Evolutionary conservation across 2,329 filamentous ascomycete species (phyloP).

Genomic region (Xylaria sp.): DNA sequence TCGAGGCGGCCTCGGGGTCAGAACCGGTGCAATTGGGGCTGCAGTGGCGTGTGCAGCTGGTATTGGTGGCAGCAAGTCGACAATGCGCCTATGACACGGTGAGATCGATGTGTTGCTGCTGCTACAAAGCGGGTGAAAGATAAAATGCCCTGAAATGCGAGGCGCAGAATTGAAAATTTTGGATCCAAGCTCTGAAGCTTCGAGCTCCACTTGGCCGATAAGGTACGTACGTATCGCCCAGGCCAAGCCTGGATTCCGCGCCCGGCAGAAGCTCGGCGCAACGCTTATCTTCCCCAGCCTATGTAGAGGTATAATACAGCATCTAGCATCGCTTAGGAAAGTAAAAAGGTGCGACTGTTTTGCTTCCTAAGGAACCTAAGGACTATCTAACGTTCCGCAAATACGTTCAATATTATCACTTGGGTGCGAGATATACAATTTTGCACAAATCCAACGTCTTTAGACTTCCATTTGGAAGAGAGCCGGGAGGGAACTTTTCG

Average conservation of each 20-base stretch:
- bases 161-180: slow-evolving; percentile 37
- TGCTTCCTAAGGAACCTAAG: too few relatives aligned
- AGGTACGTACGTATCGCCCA: slow-evolving; percentile 18
- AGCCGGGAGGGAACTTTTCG: too few relatives aligned
- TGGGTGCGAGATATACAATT: too few relatives aligned
- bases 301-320: too few relatives aligned
- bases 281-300: neutral
- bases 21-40: slow-evolving; percentile 14
- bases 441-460: too few relatives aligned
- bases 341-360: too few relatives aligned
- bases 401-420: too few relatives aligned
- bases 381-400: too few relatives aligned
- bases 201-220: slow-evolving; percentile 32
- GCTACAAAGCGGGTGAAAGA: slow-evolving; percentile 17
- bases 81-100: slow-evolving; percentile 17
- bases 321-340: too few relatives aligned
- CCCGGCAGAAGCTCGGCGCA: slow-evolving; percentile 27
- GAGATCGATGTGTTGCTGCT: slow-evolving; percentile 17
- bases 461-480: too few relatives aligned
- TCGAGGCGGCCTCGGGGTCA: neutral
- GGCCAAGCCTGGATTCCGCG: neutral
- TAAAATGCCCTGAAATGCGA: slow-evolving; percentile 16
- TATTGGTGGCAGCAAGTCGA: slow-evolving; percentile 1
- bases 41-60: neutral
- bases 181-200: slow-evolving; percentile 37